Base-by-base conservation (phyloP, 108 stramenopile genomes). In the Cylindrotheca fusiformis region DNA sequence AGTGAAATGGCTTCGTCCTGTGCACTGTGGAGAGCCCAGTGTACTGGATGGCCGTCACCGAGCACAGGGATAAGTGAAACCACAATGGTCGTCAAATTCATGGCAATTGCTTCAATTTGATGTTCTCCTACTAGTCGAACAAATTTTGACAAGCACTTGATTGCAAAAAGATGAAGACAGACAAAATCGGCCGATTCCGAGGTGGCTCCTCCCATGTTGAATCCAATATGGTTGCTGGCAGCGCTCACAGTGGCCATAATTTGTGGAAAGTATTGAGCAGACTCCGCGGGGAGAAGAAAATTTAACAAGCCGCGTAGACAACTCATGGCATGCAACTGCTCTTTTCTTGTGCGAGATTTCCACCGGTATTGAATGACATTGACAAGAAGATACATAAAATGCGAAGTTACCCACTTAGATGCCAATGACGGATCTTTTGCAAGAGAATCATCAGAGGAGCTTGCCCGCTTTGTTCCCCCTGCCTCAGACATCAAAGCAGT, bases 331-430 rank as follows among this genome's bases (percentile, higher is more conserved):
- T 78, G 79, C 48, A 83, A 60, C 36, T 75, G 63, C 25, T 92
- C 87, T 31, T 41, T 45, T 19, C 60, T 33, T 2, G 73, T 60
- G 26, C 76, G 72, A 17, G 66, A 55, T 3, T 67, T 52, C 88
- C 87, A 89, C 45, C 72, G 61, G 20, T 69, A 65, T 45, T 87
- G 80, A 8, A 93, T 80, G 44, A 87, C 69, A 48, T 85, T 89
- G 32, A 89, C 88, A 24, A 93, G 41, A 0, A 93, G 78, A 60
- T 76, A 87, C 88, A 93, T 84, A 48, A 93, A 89, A 63, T 87
- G 74, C 48, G 71, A 60, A 2, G 84, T 72, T 6, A 93, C 77
- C 91, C 88, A 89, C n/a, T 66, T 44, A 8, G 71, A 62, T 32
- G 69, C 78, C 1, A 55, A n/a, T 29, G 56, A n/a, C 19, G 30